Evolutionary conservation across 345 rosid species (phyloP), one percentile per base, ranked within the genome.

Genomic region (Corchorus olitorius): DNA sequence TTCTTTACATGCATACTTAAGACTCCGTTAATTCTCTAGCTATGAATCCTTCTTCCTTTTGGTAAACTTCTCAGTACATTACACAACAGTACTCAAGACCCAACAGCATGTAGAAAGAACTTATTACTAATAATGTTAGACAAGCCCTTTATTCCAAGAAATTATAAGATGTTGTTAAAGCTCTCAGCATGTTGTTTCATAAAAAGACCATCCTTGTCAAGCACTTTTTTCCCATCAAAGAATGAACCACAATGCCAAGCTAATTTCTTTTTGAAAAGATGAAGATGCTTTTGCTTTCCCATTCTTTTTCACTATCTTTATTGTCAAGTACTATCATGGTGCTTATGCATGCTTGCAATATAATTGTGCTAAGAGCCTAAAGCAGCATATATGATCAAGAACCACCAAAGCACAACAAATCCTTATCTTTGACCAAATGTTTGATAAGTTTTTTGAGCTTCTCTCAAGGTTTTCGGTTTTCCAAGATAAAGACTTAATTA

Each of bases 201-300:
- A 15, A 7, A 7, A 55, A 55, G 54, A 8, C 27, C 33, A 8
- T 56, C 19, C 61, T 56, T 56, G 12, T 19, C 33, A 19, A 2
- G 0, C 15, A 17, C 35, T n/a, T 43, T 19, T 9, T 65, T 15
- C 6, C 43, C 70, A 11, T 15, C 34, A 43, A 64, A 64, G 13
- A 9, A 37, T 64, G 68, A 64, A 37, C 68, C 68, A 16, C 22
- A 43, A 65, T 43, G 34, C 70, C 43, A n/a, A 10, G 5, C 17
- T 37, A 63, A 16, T 8, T 39, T 65, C 53, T 45, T 65, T 43
- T 65, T 19, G 50, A 5, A 65, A 43, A 41, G 52, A 41, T n/a
- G 50, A n/a, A 41, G 50, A 41, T 65, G 69, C 69, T 41, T 64
- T 64, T 59, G 16, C 70, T 65, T 65, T 43, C 70, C 52, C 70